phyloP scores from a whole-genome alignment of 768 basidiomycete genomes.

The Fomitopsis serialis region DNA sequence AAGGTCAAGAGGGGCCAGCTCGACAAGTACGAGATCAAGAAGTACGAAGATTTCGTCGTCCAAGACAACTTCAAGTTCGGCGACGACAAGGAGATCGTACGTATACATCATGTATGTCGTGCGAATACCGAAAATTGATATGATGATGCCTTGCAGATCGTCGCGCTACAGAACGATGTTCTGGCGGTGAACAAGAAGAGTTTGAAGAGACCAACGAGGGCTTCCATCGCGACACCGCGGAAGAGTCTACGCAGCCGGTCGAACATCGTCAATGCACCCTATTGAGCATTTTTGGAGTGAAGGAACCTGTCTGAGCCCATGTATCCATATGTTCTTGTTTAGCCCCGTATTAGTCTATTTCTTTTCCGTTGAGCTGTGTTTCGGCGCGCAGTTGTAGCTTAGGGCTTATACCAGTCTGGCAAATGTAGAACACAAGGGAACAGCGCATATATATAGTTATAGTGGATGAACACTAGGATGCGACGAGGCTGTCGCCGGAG shows the following conservation, averaged over 20 bases:
- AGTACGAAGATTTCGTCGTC: slow-evolving; percentile 90
- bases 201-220: slow-evolving; percentile 75
- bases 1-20: slow-evolving; percentile 90
- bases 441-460: background rate
- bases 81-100: slow-evolving; percentile 92
- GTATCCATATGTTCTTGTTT: slow-evolving; percentile 7
- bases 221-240: slow-evolving; percentile 54
- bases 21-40: slow-evolving; percentile 95
- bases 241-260: slow-evolving; percentile 44
- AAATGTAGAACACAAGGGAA: background rate
- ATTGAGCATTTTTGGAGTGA: slow-evolving; percentile 6
- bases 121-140: background rate
- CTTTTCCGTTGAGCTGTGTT: background rate
- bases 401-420: background rate
- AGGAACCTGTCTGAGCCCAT: background rate
- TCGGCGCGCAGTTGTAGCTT: slow-evolving; percentile 1
- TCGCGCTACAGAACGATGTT: slow-evolving; percentile 92
- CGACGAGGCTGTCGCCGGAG: background rate
- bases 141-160: slow-evolving; percentile 55
- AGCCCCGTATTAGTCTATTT: background rate
- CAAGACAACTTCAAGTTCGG: slow-evolving; percentile 98
- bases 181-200: slow-evolving; percentile 92
- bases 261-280: slow-evolving; percentile 52
- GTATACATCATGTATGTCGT: slow-evolving; percentile 22
- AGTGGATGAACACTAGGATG: slow-evolving; percentile 1